Evolutionary conservation across 2,329 filamentous ascomycete genomes (phyloP).

Genomic region (Diaporthe batatas): DNA sequence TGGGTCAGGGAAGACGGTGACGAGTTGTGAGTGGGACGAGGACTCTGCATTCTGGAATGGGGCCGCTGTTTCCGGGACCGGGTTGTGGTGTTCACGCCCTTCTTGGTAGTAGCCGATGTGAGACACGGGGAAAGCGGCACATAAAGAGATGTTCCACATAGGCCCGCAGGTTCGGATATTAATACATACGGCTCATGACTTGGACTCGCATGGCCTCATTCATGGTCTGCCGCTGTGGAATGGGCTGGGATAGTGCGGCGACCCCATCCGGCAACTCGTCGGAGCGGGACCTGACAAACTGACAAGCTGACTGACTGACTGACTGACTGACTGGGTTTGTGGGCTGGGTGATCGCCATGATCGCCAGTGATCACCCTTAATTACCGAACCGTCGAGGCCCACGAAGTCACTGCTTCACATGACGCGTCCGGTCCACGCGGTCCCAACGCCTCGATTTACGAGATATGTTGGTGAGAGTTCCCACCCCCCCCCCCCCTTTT

Average conservation of each 20-base stretch:
- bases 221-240: slow-evolving; percentile 1
- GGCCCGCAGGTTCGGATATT: background rate
- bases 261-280: slow-evolving; percentile 24
- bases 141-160: slow-evolving; percentile 1
- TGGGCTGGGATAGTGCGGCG: background rate
- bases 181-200: slow-evolving; percentile 1
- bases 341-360: background rate
- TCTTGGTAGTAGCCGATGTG: background rate
- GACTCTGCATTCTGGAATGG: background rate
- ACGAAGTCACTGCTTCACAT: slow-evolving; percentile 5
- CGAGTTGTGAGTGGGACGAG: background rate
- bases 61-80: slow-evolving; percentile 12
- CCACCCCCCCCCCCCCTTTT: slow-evolving; percentile 1
- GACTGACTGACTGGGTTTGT: background rate
- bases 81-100: background rate
- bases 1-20: slow-evolving; percentile 24
- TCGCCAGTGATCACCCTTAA: slow-evolving; percentile 22
- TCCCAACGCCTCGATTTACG: background rate
- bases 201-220: background rate
- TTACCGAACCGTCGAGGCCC: background rate
- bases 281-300: slow-evolving; percentile 5
- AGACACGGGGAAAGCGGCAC: background rate
- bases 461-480: slow-evolving; percentile 15
- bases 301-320: background rate
- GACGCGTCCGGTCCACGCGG: slow-evolving; percentile 21